These are phyloP conservation scores for Graphiopsis chlorocephala DNA, from an alignment of 2,329 filamentous ascomycete genomes.

Conservation along the genomic window DNA sequence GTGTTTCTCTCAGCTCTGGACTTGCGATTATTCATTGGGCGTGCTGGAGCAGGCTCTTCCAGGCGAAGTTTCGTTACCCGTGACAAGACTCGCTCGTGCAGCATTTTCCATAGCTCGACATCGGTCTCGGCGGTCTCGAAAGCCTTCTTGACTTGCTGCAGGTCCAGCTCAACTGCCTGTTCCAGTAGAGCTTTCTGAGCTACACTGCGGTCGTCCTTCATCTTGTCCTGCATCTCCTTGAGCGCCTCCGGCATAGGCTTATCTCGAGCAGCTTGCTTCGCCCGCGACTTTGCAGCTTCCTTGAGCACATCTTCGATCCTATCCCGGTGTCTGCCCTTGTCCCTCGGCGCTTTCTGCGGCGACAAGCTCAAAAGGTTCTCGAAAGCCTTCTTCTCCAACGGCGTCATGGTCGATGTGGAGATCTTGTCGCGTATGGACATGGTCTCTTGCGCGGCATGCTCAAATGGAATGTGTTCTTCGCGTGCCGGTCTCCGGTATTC, in stretches of 20 bases:
- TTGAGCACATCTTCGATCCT: background rate
- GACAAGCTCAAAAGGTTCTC: conserved; percentile 7
- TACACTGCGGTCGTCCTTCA: background rate
- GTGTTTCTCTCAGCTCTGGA: background rate
- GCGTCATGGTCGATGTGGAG: conserved; percentile 7
- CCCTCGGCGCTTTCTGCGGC: background rate
- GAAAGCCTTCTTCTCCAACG: conserved; percentile 14
- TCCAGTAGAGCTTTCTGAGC: background rate
- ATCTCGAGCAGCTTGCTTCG: background rate
- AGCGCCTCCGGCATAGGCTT: background rate
- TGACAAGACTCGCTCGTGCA: conserved; percentile 6
- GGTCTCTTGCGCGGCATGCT: conserved; percentile 5
- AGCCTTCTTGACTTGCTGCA: background rate
- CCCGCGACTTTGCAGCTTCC: background rate
- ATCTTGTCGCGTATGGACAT: background rate
- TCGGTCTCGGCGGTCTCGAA: conserved; percentile 9
- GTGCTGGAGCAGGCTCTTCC: background rate
- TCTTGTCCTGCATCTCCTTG: background rate
- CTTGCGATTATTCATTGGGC: background rate
- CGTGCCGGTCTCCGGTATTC: background rate
- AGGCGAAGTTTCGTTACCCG: background rate
- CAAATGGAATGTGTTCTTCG: conserved; percentile 11
- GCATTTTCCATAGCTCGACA: conserved; percentile 8
- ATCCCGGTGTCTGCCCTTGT: background rate
- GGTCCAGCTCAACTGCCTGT: conserved; percentile 1